These are phyloP conservation scores for Casuarina equisetifolia DNA, from an alignment of 306 rosid species.

Conservation along the genomic window DNA sequence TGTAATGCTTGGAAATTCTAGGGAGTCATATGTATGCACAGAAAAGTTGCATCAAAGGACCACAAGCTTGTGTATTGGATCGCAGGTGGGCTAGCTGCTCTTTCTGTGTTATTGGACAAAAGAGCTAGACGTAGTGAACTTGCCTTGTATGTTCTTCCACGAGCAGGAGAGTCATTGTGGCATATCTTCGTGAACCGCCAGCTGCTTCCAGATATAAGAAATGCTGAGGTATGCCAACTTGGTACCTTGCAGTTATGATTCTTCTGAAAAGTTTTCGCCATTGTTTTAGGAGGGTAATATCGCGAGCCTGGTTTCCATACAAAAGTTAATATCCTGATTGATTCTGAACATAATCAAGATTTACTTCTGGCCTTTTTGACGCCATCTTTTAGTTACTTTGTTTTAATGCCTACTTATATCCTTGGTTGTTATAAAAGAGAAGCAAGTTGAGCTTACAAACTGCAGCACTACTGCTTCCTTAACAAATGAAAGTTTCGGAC, in stretches of 20 bases:
- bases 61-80: slow-evolving; percentile 92
- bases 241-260: slow-evolving; percentile 4
- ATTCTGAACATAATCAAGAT: too few species aligned
- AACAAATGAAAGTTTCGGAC: too few species aligned
- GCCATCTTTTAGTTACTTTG: too few species aligned
- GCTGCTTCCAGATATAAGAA: slow-evolving; percentile 75
- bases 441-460: too few species aligned
- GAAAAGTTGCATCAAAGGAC: slow-evolving; percentile 80
- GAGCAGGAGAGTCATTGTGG: slow-evolving; percentile 94
- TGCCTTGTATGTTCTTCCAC: slow-evolving; percentile 96
- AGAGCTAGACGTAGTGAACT: slow-evolving; percentile 90
- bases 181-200: slow-evolving; percentile 87
- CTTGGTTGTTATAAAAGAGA: too few species aligned
- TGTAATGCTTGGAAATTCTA: slow-evolving; percentile 39
- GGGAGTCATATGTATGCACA: slow-evolving; percentile 87
- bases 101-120: slow-evolving; percentile 87
- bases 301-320: too few species aligned
- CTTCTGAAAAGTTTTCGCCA: neutral
- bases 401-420: too few species aligned
- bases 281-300: neutral
- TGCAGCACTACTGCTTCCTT: too few species aligned
- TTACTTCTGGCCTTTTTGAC: too few species aligned
- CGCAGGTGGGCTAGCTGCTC: slow-evolving; percentile 86
- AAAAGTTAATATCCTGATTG: too few species aligned
- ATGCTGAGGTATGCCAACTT: slow-evolving; percentile 71